phyloP scores from a whole-genome alignment of 768 basidiomycete species.

The Leccinum ochraceum region DNA sequence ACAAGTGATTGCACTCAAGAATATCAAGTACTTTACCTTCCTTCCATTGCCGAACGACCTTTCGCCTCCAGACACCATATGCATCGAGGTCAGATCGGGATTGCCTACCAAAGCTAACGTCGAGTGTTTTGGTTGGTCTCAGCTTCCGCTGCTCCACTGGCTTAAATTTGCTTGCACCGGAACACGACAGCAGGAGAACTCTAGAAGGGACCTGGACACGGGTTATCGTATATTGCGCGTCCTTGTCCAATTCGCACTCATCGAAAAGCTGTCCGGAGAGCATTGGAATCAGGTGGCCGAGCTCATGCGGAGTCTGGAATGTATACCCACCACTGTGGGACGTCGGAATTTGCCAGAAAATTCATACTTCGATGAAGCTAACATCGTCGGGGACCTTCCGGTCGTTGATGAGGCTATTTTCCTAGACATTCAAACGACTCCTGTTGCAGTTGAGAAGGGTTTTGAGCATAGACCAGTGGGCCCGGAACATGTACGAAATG shows the following conservation, averaged over 20 bases:
- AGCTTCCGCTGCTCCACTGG: constrained; percentile 74
- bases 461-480: neutral
- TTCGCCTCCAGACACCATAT: constrained; percentile 71
- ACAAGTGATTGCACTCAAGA: constrained; percentile 44
- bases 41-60: constrained; percentile 74
- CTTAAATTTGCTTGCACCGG: constrained; percentile 56
- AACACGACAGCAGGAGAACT: constrained; percentile 5
- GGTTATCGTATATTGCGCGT: constrained; percentile 63
- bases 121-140: constrained; percentile 71
- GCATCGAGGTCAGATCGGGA: constrained; percentile 58
- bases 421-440: neutral
- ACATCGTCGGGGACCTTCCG: constrained; percentile 53
- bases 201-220: constrained; percentile 29
- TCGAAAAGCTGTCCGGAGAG: constrained; percentile 48
- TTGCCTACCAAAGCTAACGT: constrained; percentile 42
- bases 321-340: constrained; percentile 76
- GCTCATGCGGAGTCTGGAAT: constrained; percentile 51
- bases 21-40: constrained; percentile 53
- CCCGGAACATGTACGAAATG: constrained; percentile 1
- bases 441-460: neutral
- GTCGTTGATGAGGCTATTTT: constrained; percentile 7
- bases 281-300: constrained; percentile 58
- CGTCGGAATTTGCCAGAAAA: constrained; percentile 61
- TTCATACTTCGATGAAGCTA: constrained; percentile 82
- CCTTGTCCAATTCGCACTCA: constrained; percentile 73